Percentiles rank a stretch among this genome's conserved stretches.
phyloP scores from a whole-genome alignment of 2,329 filamentous ascomycete genomes.

The Fusarium sp. region DNA sequence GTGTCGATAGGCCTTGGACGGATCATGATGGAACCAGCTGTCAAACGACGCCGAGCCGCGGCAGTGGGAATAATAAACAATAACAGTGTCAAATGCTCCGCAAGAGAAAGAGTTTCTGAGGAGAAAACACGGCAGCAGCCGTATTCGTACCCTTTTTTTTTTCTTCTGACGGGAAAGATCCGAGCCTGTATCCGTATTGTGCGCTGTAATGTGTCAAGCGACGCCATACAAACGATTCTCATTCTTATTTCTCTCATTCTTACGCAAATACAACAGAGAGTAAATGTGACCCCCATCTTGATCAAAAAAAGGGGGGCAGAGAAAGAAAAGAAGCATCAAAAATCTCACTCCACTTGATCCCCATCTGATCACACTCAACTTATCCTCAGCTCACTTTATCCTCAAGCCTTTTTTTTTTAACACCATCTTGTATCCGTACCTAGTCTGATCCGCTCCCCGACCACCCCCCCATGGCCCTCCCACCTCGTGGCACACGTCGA shows the following conservation, averaged over 20 bases:
- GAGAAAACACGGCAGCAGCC: constrained; percentile 1
- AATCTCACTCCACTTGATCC: not conserved
- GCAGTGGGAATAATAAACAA: not conserved
- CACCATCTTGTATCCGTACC: not conserved
- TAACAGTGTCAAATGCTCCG: not conserved
- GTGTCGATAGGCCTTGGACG: not conserved
- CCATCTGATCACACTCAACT: not conserved
- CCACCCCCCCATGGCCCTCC: not conserved
- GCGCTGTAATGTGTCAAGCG: not conserved
- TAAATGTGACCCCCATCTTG: not conserved
- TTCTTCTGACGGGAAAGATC: not conserved
- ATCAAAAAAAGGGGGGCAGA: not conserved
- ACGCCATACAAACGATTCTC: not conserved
- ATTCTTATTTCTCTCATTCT: not conserved
- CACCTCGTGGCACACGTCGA: constrained; percentile 6
- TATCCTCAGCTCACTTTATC: not conserved
- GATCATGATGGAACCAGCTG: not conserved
- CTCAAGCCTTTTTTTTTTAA: not conserved
- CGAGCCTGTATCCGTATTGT: not conserved
- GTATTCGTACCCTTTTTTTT: not conserved
- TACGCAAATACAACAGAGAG: not conserved
- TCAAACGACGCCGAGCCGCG: not conserved
- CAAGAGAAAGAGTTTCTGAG: not conserved
- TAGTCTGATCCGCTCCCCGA: not conserved
- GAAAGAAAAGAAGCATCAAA: not conserved